Evolutionary conservation across 2,329 filamentous ascomycete genomes (phyloP).

Genomic region (Dactylella cylindrospora): DNA sequence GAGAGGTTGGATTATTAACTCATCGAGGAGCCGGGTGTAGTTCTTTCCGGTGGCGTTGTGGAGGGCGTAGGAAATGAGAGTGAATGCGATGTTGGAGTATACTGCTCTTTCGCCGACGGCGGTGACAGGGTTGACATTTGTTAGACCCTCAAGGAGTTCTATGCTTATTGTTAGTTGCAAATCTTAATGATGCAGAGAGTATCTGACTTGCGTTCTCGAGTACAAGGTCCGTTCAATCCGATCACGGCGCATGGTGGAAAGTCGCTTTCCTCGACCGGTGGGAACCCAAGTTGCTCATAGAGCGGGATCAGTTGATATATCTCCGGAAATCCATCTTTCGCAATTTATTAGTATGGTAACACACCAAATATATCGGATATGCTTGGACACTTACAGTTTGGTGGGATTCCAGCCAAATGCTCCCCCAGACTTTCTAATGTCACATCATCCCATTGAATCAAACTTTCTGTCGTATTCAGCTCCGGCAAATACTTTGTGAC

Average conservation of each 20-base stretch:
- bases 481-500: constrained; percentile 52
- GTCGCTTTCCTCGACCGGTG: constrained; percentile 50
- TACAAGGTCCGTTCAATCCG: constrained; percentile 52
- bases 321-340: constrained; percentile 20
- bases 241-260: constrained; percentile 53
- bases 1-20: constrained; percentile 48
- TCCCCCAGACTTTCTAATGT: constrained; percentile 52
- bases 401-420: constrained; percentile 52
- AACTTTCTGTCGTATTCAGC: constrained; percentile 48
- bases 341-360: background rate
- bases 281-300: constrained; percentile 52
- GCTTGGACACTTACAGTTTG: constrained; percentile 51
- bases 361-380: background rate
- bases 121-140: constrained; percentile 49
- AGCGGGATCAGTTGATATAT: constrained; percentile 44
- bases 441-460: constrained; percentile 52
- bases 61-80: constrained; percentile 52
- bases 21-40: constrained; percentile 47
- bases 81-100: constrained; percentile 55
- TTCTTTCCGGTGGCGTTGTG: constrained; percentile 48
- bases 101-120: constrained; percentile 50
- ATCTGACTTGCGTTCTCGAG: constrained; percentile 49
- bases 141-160: constrained; percentile 52
- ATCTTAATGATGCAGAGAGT: background rate
- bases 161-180: background rate